Evolutionary conservation across 768 basidiomycete genomes (phyloP).

Genomic region (Mycena epipterygia): DNA sequence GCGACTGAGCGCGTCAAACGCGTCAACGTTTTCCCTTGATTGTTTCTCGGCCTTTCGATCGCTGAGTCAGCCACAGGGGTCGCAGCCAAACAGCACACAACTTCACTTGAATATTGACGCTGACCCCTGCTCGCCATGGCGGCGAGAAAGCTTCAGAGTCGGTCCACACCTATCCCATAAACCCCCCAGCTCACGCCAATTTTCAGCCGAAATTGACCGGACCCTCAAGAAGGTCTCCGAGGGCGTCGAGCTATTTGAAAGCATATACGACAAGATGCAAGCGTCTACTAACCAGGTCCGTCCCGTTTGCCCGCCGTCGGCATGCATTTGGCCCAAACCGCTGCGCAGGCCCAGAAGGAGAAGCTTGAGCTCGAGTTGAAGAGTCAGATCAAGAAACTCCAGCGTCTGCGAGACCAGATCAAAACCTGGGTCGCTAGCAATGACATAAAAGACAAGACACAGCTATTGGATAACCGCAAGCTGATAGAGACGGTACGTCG

Average conservation of each 20-base stretch:
- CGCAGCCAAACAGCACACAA: constrained; percentile 23
- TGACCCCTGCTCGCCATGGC: constrained; percentile 72
- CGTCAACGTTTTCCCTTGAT: not conserved
- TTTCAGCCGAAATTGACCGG: constrained; percentile 95
- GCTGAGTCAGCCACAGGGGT: not conserved
- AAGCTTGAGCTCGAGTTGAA: constrained; percentile 96
- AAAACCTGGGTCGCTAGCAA: constrained; percentile 97
- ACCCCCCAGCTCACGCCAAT: not conserved
- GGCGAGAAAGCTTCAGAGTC: constrained; percentile 91
- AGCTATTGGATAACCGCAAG: constrained; percentile 92
- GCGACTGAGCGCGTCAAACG: not conserved
- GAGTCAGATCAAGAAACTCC: constrained; percentile 98
- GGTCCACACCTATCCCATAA: constrained; percentile 30
- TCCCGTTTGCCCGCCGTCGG: not conserved
- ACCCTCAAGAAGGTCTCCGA: constrained; percentile 97
- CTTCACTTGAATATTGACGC: not conserved
- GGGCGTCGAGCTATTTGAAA: constrained; percentile 95
- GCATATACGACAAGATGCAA: constrained; percentile 99
- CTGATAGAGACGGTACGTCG: constrained; percentile 95
- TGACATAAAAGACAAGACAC: constrained; percentile 99
- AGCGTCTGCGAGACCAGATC: constrained; percentile 87
- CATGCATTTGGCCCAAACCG: not conserved
- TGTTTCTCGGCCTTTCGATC: not conserved
- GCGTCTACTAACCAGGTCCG: constrained; percentile 84
- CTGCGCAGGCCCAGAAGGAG: constrained; percentile 89